Conservation (phyloP, 2,329 filamentous ascomycete genomes). For the Diplodia corticola region DNA sequence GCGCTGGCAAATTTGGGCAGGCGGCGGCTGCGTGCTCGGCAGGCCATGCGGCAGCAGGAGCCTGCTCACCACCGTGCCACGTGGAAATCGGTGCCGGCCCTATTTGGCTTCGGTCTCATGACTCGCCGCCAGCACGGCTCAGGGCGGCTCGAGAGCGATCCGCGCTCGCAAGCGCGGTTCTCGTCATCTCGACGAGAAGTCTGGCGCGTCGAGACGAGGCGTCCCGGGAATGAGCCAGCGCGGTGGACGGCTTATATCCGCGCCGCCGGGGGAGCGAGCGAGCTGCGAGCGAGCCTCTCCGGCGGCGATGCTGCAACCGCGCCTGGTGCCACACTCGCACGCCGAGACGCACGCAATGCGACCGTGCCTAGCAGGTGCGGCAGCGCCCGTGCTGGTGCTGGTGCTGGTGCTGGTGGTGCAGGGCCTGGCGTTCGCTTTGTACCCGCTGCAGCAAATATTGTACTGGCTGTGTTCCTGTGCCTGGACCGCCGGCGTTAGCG, state of each 20-base stretch:
- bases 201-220: slow-evolving; percentile 7
- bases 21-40: too few relatives aligned
- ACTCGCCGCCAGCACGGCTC: slow-evolving; percentile 16
- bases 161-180: slow-evolving; percentile 11
- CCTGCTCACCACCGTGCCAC: background rate
- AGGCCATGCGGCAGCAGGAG: background rate
- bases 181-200: slow-evolving; percentile 9
- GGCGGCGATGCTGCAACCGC: background rate
- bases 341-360: slow-evolving; percentile 14
- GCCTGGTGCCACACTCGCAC: slow-evolving; percentile 7
- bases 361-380: slow-evolving; percentile 1
- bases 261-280: background rate
- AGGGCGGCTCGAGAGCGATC: slow-evolving; percentile 13
- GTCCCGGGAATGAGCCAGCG: slow-evolving; percentile 10
- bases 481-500: slow-evolving; percentile 18
- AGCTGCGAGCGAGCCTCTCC: background rate
- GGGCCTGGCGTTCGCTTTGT: background rate
- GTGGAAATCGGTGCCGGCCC: background rate
- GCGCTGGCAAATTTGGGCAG: background rate
- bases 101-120: slow-evolving; percentile 6
- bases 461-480: slow-evolving; percentile 6
- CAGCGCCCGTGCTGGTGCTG: background rate
- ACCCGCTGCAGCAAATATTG: background rate
- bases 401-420: background rate
- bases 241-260: slow-evolving; percentile 7